Evolutionary conservation across 352 stramenopile genomes (phyloP), one percentile per base, ranked within the genome.

Genomic region (Peronospora farinosa): DNA sequence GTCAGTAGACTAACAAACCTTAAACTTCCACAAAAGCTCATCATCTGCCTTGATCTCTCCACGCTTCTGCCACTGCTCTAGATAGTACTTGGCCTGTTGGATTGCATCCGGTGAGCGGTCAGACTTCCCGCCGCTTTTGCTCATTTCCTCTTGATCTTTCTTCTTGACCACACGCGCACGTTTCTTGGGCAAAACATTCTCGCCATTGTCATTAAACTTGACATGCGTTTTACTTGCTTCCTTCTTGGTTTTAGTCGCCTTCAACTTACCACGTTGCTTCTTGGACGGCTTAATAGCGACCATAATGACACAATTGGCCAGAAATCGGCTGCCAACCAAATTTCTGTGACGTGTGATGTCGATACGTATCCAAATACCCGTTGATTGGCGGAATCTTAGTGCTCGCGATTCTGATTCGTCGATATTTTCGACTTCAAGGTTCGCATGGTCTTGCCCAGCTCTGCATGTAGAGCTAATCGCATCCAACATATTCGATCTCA

Each of bases 11-110:
- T 31, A 37, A 47, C 45, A 33, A 2, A 87, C 78, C 71, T 92
- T 89, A 50, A 92, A 92, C 40, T 88, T 88, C 81, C 81, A 92
- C 1, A 65, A 65, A 37, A 84, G 50, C 43, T 87, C 73, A 16
- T 72, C 74, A 12, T 84, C 70, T 3, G 54, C 54, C 39, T 61
- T 64, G 7, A 67, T 71, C 30, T 86, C 66, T n/a, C 78, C 54
- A 25, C 73, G 63, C 47, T 62, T 73, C 54, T 83, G 70, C 78
- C 78, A 92, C 40, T 85, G 71, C 50, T 89, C 70, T 31, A 92
- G 56, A 54, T 92, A 92, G 61, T 88, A 89, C 54, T 79, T 82
- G 50, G 76, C 78, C 39, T 82, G 68, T 66, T 88, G 78, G 53
- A 92, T 86, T 63, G 81, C 75, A 55, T 92, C 81, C 17, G 78